A percentile compares a stretch with the other conserved stretches of the same genome.
Conservation (phyloP, 441 rosid species). For the Pelargonium australe region DNA sequence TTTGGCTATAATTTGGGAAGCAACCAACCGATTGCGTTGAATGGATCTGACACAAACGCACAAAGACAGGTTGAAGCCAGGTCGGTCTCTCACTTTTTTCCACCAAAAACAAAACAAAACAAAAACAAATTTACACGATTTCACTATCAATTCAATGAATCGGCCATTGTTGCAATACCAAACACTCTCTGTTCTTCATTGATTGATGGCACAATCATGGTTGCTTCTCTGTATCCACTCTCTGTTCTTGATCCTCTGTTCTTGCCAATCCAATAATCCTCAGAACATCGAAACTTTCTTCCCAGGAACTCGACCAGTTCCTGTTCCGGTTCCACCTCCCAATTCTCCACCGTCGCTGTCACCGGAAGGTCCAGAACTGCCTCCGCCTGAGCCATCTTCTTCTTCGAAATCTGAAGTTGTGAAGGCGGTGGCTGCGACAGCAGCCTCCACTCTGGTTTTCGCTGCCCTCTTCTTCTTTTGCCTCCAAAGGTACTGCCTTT, state of each 20-base stretch:
- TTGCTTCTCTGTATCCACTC: slow-evolving; percentile 23
- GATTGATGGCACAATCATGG: slow-evolving; percentile 31
- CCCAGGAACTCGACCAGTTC: slow-evolving; percentile 21
- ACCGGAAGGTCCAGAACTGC: slow-evolving; percentile 14
- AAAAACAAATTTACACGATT: not conserved
- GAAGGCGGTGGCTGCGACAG: slow-evolving; percentile 63
- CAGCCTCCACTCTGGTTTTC: slow-evolving; percentile 47
- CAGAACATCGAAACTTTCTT: slow-evolving; percentile 60
- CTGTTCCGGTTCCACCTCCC: slow-evolving; percentile 17
- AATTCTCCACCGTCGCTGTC: not conserved
- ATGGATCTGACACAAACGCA: slow-evolving; percentile 8
- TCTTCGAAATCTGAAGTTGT: slow-evolving; percentile 27
- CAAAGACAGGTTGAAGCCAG: not conserved
- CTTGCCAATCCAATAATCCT: slow-evolving; percentile 42
- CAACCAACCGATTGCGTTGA: slow-evolving; percentile 21
- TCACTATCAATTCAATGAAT: not conserved
- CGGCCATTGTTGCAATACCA: too few relatives aligned
- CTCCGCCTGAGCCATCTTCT: slow-evolving; percentile 17
- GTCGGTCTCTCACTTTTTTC: not conserved
- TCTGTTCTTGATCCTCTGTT: slow-evolving; percentile 25
- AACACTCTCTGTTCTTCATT: not conserved
- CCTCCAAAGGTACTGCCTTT: slow-evolving; percentile 24
- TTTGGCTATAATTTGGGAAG: slow-evolving; percentile 8
- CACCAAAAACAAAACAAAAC: not conserved
- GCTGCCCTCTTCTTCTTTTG: slow-evolving; percentile 52